These are phyloP conservation scores for Didymella pinodella DNA, from an alignment of 2,329 filamentous ascomycete species.

Conservation along the genomic window DNA sequence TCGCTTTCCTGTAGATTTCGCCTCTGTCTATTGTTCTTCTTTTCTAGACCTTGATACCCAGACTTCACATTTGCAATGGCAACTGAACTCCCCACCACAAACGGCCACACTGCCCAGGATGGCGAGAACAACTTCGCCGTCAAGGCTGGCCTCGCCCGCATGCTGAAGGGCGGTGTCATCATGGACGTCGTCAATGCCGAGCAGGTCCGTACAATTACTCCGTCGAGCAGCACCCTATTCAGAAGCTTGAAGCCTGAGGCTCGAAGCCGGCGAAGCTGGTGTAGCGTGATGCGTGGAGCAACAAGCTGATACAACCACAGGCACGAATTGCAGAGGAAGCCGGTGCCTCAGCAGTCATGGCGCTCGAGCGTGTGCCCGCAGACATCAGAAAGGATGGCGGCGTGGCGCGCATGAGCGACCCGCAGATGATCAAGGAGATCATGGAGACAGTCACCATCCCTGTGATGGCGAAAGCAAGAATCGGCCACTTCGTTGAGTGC, in stretches of 20 bases:
- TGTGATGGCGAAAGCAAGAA: conserved; percentile 98
- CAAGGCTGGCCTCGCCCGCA: conserved; percentile 94
- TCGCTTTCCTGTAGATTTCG: neutral
- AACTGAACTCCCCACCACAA: conserved; percentile 58
- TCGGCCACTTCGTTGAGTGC: conserved; percentile 97
- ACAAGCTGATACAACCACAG: conserved; percentile 52
- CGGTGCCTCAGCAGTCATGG: conserved; percentile 96
- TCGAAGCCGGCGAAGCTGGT: neutral
- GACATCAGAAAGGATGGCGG: conserved; percentile 93
- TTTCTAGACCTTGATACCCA: conserved; percentile 2
- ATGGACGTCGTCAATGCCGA: conserved; percentile 98
- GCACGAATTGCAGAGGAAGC: conserved; percentile 97
- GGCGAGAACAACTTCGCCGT: conserved; percentile 74
- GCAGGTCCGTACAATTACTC: conserved; percentile 62
- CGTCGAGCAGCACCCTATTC: too few species aligned
- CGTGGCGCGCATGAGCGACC: conserved; percentile 96
- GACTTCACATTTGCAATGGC: conserved; percentile 48
- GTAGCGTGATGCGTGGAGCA: too few species aligned
- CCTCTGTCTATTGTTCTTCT: neutral
- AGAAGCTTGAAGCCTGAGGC: neutral
- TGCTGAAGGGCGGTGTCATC: conserved; percentile 99
- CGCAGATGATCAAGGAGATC: conserved; percentile 92
- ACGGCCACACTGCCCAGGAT: conserved; percentile 55
- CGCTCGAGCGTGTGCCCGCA: conserved; percentile 93
- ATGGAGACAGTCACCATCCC: conserved; percentile 95